These are phyloP conservation scores for Cytospora piceicola DNA, from an alignment of 2,329 filamentous ascomycete species.

Conservation along the genomic window DNA sequence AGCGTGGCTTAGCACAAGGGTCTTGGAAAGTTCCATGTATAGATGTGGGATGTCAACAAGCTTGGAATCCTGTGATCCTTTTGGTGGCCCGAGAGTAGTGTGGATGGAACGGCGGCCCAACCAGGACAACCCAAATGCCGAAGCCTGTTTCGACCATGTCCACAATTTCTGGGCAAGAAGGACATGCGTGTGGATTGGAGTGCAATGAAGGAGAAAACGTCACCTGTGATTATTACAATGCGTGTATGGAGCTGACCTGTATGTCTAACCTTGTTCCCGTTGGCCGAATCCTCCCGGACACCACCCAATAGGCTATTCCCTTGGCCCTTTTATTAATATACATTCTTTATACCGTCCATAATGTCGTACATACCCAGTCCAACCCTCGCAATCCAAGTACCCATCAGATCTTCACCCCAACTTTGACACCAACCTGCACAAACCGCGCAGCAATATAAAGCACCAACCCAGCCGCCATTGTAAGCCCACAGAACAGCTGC, in stretches of 20 bases:
- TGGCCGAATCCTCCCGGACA: too few species aligned
- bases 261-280: too few species aligned
- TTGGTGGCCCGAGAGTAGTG: not conserved
- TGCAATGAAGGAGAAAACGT: too few species aligned
- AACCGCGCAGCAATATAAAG: conserved; percentile 36
- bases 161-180: too few species aligned
- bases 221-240: too few species aligned
- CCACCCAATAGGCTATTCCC: too few species aligned
- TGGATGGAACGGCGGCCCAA: not conserved
- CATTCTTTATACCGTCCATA: too few species aligned
- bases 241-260: too few species aligned
- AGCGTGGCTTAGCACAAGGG: not conserved
- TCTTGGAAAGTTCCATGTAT: not conserved
- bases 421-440: conserved; percentile 36
- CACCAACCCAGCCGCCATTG: conserved; percentile 39
- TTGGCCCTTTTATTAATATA: too few species aligned
- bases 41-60: not conserved
- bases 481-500: conserved; percentile 60
- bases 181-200: too few species aligned
- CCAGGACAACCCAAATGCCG: too few species aligned
- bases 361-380: too few species aligned
- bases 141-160: not conserved
- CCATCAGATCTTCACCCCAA: conserved; percentile 32
- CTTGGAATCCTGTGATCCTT: not conserved
- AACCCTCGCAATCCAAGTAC: not conserved